phyloP scores from a whole-genome alignment of 345 rosid genomes.

The Ceriops decandra region DNA sequence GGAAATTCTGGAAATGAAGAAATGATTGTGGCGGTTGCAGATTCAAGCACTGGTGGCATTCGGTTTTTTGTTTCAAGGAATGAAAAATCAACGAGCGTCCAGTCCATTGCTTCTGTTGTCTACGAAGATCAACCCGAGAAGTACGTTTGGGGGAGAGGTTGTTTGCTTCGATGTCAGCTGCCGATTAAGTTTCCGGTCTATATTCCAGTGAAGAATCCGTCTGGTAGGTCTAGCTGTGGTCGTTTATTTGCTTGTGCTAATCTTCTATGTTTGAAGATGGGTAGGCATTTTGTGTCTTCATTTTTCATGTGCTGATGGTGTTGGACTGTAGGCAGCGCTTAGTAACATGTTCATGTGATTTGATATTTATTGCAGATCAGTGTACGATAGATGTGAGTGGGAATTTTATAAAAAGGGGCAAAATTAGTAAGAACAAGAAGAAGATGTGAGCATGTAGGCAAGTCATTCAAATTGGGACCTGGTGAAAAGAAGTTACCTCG shows the following conservation, averaged over 20 bases:
- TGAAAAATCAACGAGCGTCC: slow-evolving; percentile 35
- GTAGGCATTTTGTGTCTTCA: neutral
- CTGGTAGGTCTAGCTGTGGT: slow-evolving; percentile 39
- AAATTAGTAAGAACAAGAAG: no score
- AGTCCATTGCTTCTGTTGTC: slow-evolving; percentile 47
- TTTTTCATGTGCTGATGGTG: neutral
- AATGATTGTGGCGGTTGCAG: slow-evolving; percentile 64
- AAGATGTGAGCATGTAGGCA: no score
- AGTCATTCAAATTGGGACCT: no score
- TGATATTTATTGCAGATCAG: no score
- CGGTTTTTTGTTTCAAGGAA: slow-evolving; percentile 48
- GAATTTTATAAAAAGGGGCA: no score
- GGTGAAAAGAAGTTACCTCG: no score
- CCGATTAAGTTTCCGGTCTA: slow-evolving; percentile 64
- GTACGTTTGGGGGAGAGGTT: slow-evolving; percentile 76
- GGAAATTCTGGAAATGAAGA: slow-evolving; percentile 33
- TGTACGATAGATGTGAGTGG: neutral
- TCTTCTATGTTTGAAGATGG: neutral
- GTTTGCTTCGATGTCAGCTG: slow-evolving; percentile 74
- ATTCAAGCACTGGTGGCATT: slow-evolving; percentile 36
- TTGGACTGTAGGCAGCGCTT: neutral
- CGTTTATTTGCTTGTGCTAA: neutral
- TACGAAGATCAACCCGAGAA: slow-evolving; percentile 60
- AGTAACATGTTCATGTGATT: neutral
- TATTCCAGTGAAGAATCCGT: slow-evolving; percentile 42